Percentiles rank a stretch among this genome's conserved stretches.
These are phyloP conservation scores for Dioscorea dumetorum DNA, from an alignment of 106 monocot genomes.

Conservation along the genomic window DNA sequence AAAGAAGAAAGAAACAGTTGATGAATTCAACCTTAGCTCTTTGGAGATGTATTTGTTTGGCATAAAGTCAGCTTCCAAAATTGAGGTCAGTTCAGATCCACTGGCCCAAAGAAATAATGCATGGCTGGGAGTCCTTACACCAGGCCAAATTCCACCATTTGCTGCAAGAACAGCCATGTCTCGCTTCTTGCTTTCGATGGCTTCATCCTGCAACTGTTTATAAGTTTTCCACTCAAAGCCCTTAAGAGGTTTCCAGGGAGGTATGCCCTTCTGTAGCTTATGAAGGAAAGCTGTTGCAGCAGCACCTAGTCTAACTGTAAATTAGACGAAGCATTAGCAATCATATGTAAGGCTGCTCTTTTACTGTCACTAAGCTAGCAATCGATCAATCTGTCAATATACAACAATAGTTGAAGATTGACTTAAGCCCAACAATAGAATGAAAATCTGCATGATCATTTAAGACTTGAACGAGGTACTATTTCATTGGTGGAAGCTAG, in stretches of 20 bases:
- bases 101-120: constrained; percentile 91
- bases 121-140: constrained; percentile 78
- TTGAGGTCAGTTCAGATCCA: constrained; percentile 72
- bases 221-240: constrained; percentile 80
- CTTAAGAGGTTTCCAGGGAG: constrained; percentile 71
- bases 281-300: constrained; percentile 74
- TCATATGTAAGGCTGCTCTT: no score
- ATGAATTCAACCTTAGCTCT: constrained; percentile 43
- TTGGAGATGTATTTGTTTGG: constrained; percentile 83
- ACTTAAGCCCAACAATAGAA: background rate
- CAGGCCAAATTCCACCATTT: constrained; percentile 83
- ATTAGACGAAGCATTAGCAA: constrained; percentile 2
- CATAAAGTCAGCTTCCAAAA: constrained; percentile 76
- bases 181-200: constrained; percentile 79
- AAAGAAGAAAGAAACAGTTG: background rate
- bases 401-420: background rate
- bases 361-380: background rate
- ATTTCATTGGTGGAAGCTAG: no score
- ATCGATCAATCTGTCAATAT: background rate
- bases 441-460: background rate
- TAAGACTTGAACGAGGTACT: background rate
- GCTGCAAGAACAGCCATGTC: constrained; percentile 88
- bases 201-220: constrained; percentile 75
- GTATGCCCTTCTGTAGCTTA: constrained; percentile 71
- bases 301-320: constrained; percentile 72